Conservation (phyloP, 2,329 filamentous ascomycete genomes). For the Cytospora paraplurivora region DNA sequence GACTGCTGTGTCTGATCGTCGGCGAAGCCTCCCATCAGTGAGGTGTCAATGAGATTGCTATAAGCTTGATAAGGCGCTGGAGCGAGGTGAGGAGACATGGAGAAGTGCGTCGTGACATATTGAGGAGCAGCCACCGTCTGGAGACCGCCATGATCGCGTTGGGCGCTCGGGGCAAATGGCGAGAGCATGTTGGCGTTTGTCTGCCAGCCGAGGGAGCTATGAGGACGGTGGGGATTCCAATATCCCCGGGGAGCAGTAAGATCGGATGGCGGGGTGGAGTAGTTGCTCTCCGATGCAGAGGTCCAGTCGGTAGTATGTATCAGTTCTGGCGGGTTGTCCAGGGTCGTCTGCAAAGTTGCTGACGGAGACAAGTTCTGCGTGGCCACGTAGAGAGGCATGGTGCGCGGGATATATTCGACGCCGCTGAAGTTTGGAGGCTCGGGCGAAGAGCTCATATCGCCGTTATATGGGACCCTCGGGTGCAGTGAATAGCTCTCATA, state of each 20-base stretch:
- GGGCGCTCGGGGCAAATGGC: constrained; percentile 31
- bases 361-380: constrained; percentile 35
- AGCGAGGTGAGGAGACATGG: constrained; percentile 35
- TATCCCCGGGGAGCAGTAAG: constrained; percentile 34
- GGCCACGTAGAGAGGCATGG: constrained; percentile 25
- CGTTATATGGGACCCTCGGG: constrained; percentile 5
- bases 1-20: constrained; percentile 41
- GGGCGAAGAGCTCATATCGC: constrained; percentile 21
- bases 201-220: constrained; percentile 38
- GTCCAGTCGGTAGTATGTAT: constrained; percentile 43
- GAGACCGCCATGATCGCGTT: constrained; percentile 31
- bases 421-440: constrained; percentile 5
- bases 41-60: constrained; percentile 39
- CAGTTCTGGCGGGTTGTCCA: constrained; percentile 35
- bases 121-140: constrained; percentile 35
- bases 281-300: constrained; percentile 50
- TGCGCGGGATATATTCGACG: constrained; percentile 17
- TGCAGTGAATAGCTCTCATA: constrained; percentile 9
- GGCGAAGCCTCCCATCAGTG: constrained; percentile 41
- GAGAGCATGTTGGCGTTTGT: constrained; percentile 33
- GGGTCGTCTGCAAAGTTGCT: constrained; percentile 11
- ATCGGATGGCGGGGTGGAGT: constrained; percentile 52
- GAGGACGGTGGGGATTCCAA: constrained; percentile 35
- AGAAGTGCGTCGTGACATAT: constrained; percentile 35
- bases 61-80: constrained; percentile 39